Evolutionary conservation across 2,329 filamentous ascomycete species (phyloP).

Genomic region (Hypoxylon sp.): DNA sequence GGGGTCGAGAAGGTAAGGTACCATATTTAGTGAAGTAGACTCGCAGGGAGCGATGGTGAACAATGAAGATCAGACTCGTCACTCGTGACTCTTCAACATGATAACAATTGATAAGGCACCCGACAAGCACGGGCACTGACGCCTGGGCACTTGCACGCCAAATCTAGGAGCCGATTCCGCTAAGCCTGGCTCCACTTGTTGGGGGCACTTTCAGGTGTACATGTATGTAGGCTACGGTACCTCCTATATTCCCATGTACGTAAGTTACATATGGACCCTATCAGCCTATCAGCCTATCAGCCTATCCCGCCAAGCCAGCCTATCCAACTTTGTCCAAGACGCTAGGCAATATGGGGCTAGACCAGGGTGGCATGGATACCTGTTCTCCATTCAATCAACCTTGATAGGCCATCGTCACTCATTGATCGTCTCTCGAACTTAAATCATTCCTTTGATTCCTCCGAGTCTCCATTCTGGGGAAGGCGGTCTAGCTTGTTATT

Average conservation of each 20-base stretch:
- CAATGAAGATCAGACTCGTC: conserved; percentile 49
- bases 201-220: conserved; percentile 7
- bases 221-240: too few species aligned
- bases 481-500: conserved; percentile 37
- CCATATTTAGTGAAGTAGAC: conserved; percentile 36
- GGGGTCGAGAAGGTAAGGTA: conserved; percentile 42
- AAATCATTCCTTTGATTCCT: conserved; percentile 41
- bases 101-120: conserved; percentile 50
- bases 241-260: too few species aligned
- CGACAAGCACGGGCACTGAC: conserved; percentile 30
- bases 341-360: conserved; percentile 22
- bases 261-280: too few species aligned
- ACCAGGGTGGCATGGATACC: conserved; percentile 20
- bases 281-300: background rate
- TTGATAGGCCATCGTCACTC: conserved; percentile 32
- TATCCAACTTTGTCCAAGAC: background rate
- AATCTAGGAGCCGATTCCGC: conserved; percentile 51
- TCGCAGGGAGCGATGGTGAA: conserved; percentile 45
- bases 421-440: conserved; percentile 36
- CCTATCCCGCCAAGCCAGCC: background rate
- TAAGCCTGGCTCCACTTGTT: conserved; percentile 31
- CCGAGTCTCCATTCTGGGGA: conserved; percentile 38
- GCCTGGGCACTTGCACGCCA: conserved; percentile 34
- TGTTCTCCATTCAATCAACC: conserved; percentile 30
- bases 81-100: conserved; percentile 52